Base-by-base conservation (phyloP, 257 asterid genomes). In the Asclepias syriaca region DNA sequence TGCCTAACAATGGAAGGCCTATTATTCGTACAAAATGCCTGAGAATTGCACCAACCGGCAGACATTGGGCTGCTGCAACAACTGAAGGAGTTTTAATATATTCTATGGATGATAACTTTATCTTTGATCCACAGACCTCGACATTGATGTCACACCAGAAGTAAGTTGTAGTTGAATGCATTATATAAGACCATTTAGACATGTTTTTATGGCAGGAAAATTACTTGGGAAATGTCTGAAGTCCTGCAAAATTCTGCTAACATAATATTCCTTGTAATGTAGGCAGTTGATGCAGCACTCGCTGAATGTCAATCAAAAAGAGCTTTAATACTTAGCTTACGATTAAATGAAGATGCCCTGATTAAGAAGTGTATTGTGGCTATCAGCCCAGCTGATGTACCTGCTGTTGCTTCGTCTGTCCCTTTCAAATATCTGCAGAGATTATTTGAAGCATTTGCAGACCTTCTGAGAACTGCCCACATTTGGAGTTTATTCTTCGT, bases 11-110 rank as follows among this genome's bases (percentile, higher is more conserved):
- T 29, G 99, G 97, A 69, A 88, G 97, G 82, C 91, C 99, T 32
- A 75, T 88, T 74, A 78, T 92, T 59, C 87, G 96, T 70, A 85
- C 99, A 50, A 95, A 88, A 85, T 90, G 96, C 84, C 82, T 95
- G 78, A 90, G 87, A 79, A 90, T 95, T 69, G 89, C 99, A 60
- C 99, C 98, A n/a, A 95, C 99, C 54, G 99, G 99, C 59, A 87
- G 97, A 72, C 92, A 85, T 77, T 95, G 97, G 97, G 95, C 99
- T 60, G 99, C 99, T 70, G 99, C 99, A 69, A 95, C 99, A 48
- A 92, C 98, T 29, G 99, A 95, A 84, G 99, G 99, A 66, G 98
- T 95, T 50, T 73, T 91, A 78, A 18, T 95, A 63, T 95, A 92
- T 79, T 85, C 96, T 53, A 90, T 95, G 96, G 99, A 95, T 40